Conservation (phyloP, 1,284 basidiomycete genomes). For the Malassezia restricta region DNA sequence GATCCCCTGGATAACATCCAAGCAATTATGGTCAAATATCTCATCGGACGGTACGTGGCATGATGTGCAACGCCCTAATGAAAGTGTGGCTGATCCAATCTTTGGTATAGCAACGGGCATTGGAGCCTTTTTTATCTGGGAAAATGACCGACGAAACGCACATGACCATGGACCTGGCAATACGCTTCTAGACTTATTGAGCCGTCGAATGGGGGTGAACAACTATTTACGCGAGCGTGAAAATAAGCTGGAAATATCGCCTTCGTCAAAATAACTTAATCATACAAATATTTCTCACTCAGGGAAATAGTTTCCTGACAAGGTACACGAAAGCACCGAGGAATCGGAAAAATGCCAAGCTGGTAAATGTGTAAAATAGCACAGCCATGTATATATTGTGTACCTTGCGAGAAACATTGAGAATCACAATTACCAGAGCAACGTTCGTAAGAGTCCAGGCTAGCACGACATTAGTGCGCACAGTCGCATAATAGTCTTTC, state of each 20-base stretch:
- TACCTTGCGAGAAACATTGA: conserved; percentile 20
- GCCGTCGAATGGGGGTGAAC: conserved; percentile 13
- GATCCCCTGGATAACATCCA: background rate
- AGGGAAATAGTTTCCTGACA: background rate
- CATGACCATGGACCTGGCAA: conserved; percentile 26
- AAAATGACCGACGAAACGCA: conserved; percentile 33
- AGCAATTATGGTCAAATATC: conserved; percentile 15
- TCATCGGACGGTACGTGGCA: conserved; percentile 19
- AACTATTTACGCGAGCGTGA: background rate
- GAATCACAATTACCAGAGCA: conserved; percentile 34
- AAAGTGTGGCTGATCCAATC: conserved; percentile 29
- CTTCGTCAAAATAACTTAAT: background rate
- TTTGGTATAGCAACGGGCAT: conserved; percentile 36
- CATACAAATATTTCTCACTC: background rate
- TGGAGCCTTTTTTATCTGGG: conserved; percentile 40
- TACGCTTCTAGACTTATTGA: conserved; percentile 24
- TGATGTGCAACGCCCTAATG: background rate
- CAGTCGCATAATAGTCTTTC: conserved; percentile 51
- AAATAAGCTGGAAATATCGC: background rate
- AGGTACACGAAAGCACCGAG: conserved; percentile 25
- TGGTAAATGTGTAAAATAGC: conserved; percentile 36
- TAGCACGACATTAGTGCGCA: conserved; percentile 78
- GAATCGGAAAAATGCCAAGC: conserved; percentile 31
- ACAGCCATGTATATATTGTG: conserved; percentile 39
- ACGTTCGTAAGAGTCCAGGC: conserved; percentile 54